A percentile compares a stretch with the other conserved stretches of the same genome.
These are phyloP conservation scores for Favolaschia claudopus DNA, from an alignment of 768 basidiomycete genomes.

Conservation along the genomic window DNA sequence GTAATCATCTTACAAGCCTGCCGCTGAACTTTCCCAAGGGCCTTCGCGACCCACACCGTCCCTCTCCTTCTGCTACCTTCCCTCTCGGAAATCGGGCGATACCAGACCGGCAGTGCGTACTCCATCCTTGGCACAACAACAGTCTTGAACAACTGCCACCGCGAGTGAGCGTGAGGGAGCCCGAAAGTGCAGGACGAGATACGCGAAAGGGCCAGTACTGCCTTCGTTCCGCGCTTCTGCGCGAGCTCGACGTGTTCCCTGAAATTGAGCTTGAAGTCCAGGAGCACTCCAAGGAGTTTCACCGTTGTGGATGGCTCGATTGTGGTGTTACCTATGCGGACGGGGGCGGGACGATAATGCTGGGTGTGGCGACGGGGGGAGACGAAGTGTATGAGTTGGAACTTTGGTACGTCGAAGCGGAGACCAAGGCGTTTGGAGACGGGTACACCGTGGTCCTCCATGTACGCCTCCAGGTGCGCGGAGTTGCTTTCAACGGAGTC, in stretches of 20 bases:
- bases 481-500: not conserved
- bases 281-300: slow-evolving; percentile 21
- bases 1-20: not conserved
- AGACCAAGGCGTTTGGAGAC: not conserved
- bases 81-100: not conserved
- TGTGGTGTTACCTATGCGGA: not conserved
- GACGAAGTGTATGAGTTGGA: slow-evolving; percentile 7
- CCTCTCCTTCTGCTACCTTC: not conserved
- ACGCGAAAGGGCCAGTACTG: not conserved
- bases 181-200: not conserved
- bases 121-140: slow-evolving; percentile 14
- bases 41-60: too few species aligned
- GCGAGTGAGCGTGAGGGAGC: not conserved
- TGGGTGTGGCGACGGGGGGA: not conserved
- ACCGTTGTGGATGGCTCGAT: not conserved
- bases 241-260: slow-evolving; percentile 12
- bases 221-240: not conserved
- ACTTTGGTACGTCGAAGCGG: not conserved
- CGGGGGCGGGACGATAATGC: not conserved
- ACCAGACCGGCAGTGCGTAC: slow-evolving; percentile 16
- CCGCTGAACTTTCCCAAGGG: not conserved
- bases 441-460: not conserved
- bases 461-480: not conserved
- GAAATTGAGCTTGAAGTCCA: slow-evolving; percentile 22
- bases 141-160: not conserved